Conservation (phyloP, 73 alveolate species). For the Blepharisma japonicum region DNA sequence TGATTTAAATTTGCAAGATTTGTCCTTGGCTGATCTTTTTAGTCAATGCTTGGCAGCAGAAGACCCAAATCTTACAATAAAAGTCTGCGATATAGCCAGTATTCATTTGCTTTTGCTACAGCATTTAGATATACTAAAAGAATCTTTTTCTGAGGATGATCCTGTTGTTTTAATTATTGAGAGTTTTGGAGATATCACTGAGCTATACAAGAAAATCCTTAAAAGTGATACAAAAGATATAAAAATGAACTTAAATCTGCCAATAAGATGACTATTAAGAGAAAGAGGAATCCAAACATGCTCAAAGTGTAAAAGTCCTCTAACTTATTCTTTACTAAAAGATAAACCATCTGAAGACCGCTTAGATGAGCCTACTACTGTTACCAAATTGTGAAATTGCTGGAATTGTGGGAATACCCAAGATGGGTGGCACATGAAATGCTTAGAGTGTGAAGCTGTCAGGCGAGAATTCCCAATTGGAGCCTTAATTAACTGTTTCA, state of each 20-base stretch:
- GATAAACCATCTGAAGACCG: not conserved
- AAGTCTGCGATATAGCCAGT: slow-evolving; percentile 35
- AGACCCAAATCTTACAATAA: slow-evolving; percentile 36
- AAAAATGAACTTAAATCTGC: slow-evolving; percentile 43
- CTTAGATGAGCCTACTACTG: not conserved
- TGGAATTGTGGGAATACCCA: slow-evolving; percentile 25
- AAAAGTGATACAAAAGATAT: slow-evolving; percentile 38
- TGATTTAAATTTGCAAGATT: slow-evolving; percentile 26
- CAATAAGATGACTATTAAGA: slow-evolving; percentile 39
- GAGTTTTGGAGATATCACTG: slow-evolving; percentile 37
- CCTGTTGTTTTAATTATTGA: slow-evolving; percentile 37
- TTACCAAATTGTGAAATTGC: slow-evolving; percentile 11
- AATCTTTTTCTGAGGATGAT: slow-evolving; percentile 34
- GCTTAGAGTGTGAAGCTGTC: slow-evolving; percentile 13
- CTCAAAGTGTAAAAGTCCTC: slow-evolving; percentile 42
- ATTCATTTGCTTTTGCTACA: slow-evolving; percentile 36
- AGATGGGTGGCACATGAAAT: slow-evolving; percentile 28
- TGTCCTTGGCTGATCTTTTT: slow-evolving; percentile 42
- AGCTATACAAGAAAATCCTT: slow-evolving; percentile 27
- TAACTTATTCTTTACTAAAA: slow-evolving; percentile 8
- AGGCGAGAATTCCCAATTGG: slow-evolving; percentile 14
- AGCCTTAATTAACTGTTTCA: slow-evolving; percentile 16
- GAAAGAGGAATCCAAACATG: slow-evolving; percentile 40
- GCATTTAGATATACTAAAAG: slow-evolving; percentile 31
- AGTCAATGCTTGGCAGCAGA: slow-evolving; percentile 34